Percentiles rank a stretch among this genome's conserved stretches.
Evolutionary conservation across 2,329 filamentous ascomycete species (phyloP).

Genomic region (Neonectria neomacrospora): DNA sequence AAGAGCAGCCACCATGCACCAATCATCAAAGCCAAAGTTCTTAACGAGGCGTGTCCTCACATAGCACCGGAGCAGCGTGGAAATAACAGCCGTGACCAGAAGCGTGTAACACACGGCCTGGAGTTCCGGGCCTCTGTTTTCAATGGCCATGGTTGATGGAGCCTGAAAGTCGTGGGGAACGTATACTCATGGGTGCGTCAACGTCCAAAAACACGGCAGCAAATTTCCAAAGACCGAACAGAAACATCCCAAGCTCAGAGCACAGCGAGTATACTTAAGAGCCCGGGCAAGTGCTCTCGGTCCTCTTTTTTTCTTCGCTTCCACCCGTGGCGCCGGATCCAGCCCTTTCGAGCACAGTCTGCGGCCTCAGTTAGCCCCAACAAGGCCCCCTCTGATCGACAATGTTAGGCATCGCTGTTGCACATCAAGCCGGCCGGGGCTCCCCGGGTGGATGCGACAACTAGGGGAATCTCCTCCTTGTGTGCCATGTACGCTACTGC

Average conservation of each 20-base stretch:
- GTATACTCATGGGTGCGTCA: not conserved
- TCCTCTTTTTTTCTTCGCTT: not conserved
- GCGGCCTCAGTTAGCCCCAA: not conserved
- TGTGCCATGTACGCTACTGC: not conserved
- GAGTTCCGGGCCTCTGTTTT: constrained; percentile 50
- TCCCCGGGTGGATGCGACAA: not conserved
- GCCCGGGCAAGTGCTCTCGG: not conserved
- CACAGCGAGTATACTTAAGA: not conserved
- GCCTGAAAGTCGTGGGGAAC: not conserved
- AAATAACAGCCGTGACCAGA: constrained; percentile 41
- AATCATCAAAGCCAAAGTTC: constrained; percentile 54
- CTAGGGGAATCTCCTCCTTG: not conserved
- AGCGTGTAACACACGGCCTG: constrained; percentile 48
- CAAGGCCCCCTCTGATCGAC: not conserved
- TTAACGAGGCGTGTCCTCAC: constrained; percentile 50
- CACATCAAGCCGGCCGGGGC: not conserved
- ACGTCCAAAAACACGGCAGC: not conserved
- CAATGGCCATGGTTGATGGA: constrained; percentile 36
- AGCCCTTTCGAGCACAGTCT: not conserved
- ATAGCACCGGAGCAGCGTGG: constrained; percentile 48
- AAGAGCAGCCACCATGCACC: constrained; percentile 51
- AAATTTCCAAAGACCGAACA: not conserved
- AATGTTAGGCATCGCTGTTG: not conserved
- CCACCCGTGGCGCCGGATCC: not conserved
- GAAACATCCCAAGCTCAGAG: not conserved